Evolutionary conservation across 2,329 filamentous ascomycete genomes (phyloP).

Genomic region (Fusarium subglutinans): DNA sequence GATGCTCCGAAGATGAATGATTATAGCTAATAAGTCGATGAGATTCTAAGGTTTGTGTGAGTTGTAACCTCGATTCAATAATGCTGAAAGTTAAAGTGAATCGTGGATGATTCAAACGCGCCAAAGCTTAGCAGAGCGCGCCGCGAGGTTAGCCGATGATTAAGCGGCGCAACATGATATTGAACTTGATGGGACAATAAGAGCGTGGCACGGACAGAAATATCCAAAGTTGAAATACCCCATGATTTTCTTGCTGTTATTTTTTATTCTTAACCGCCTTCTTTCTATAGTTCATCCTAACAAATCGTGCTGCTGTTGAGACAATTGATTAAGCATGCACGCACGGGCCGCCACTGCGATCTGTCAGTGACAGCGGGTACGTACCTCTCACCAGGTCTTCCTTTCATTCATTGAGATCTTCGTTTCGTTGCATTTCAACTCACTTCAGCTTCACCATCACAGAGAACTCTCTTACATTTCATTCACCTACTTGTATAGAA

Average conservation of each 20-base stretch:
- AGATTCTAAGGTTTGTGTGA: conserved; percentile 1
- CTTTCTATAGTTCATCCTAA: not conserved
- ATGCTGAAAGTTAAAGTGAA: conserved; percentile 11
- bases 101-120: conserved; percentile 25
- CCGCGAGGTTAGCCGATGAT: conserved; percentile 34
- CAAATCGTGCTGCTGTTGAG: not conserved
- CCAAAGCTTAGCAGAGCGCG: conserved; percentile 3
- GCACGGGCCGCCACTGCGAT: not conserved
- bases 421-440: not conserved
- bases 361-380: not conserved
- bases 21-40: not conserved
- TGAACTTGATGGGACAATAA: not conserved
- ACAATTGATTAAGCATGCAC: not conserved
- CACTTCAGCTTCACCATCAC: not conserved
- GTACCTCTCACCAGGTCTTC: not conserved
- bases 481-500: not conserved
- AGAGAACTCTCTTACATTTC: not conserved
- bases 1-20: not conserved
- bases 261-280: too few relatives aligned
- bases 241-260: not conserved
- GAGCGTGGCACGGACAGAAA: not conserved
- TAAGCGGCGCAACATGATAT: conserved; percentile 23
- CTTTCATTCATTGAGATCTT: not conserved
- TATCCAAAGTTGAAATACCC: not conserved
- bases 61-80: conserved; percentile 18